Evolutionary conservation across 2,329 filamentous ascomycete genomes (phyloP), one percentile per base, ranked within the genome.

Genomic region (Sphaerulina vaccinii): DNA sequence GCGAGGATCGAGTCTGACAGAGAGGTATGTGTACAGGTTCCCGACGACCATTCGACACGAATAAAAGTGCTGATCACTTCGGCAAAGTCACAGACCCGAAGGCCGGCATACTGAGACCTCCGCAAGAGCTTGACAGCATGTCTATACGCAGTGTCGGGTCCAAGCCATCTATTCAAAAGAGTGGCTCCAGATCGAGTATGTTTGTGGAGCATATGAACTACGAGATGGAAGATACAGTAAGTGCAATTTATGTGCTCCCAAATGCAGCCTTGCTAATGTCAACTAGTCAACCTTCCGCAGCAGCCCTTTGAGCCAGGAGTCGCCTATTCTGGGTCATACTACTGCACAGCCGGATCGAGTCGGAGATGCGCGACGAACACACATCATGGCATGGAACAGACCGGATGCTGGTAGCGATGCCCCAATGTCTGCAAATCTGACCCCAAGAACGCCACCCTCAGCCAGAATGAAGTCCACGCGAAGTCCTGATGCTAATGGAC

Each of bases 1-100:
- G 51, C 39, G 57, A 58, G 37, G 39, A 50, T n/a, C 62, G 56
- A 56, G 58, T 63, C 57, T 63, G 59, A 65, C 57, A 33, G 39
- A 22, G 45, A 49, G 53, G 27, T 29, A 29, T 57, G 55, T 50
- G 48, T 60, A 42, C 56, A 62, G 59, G 59, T 23, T 57, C 54
- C 48, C 53, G 51, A 15, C 39, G 37, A 24, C 44, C 37, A 9
- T 36, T 40, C 38, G 51, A 36, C 33, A 46, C 35, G 16, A 38
- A 48, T n/a, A 44, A 50, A 29, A 54, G 40, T 48, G 60, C 58
- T 61, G 59, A 60, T 52, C 57, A 45, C 32, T 59, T 53, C 49
- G 52, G 49, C 47, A 52, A 54, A 37, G 43, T 54, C 29, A 51
- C 56, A 55, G 50, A 47, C 11, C 10, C 54, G 11, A 44, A 49